A percentile compares a stretch with the other conserved stretches of the same genome.
Evolutionary conservation across 106 monocot genomes (phyloP).

Genomic region (Apostasia ramifera): DNA sequence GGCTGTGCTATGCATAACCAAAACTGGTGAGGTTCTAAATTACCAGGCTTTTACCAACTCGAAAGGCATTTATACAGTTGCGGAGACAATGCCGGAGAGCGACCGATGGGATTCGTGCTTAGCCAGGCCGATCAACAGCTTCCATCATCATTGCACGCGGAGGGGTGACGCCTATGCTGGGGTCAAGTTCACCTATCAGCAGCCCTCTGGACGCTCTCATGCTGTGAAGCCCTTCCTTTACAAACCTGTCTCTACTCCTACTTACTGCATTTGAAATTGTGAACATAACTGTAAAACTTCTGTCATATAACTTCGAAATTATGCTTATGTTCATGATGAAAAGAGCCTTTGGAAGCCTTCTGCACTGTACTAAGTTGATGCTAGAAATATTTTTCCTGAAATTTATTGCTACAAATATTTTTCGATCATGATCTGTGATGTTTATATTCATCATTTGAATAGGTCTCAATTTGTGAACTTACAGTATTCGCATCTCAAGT

Average conservation of each 20-base stretch:
- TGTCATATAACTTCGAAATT: no score
- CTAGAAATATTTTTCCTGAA: no score
- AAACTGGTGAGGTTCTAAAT: conserved; percentile 80
- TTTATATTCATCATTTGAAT: no score
- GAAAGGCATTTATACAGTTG: conserved; percentile 57
- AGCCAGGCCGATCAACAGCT: conserved; percentile 50
- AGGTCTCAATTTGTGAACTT: no score
- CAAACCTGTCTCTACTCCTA: conserved; percentile 29
- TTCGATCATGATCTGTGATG: no score
- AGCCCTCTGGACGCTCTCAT: conserved; percentile 36
- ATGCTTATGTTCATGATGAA: no score
- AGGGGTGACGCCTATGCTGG: conserved; percentile 43
- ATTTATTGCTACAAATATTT: no score
- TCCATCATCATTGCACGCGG: conserved; percentile 29
- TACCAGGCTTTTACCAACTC: conserved; percentile 87
- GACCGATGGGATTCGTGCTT: conserved; percentile 66
- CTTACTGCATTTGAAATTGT: conserved; percentile 27
- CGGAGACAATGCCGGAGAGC: conserved; percentile 85
- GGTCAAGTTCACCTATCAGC: conserved; percentile 44
- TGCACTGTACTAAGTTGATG: no score
- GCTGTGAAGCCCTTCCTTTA: conserved; percentile 43
- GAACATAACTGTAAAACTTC: background rate
- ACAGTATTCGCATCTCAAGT: no score
- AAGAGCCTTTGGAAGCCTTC: no score
- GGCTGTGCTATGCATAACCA: conserved; percentile 87